Conservation (phyloP, 2,329 filamentous ascomycete species). For the Colletotrichum spaethianum region DNA sequence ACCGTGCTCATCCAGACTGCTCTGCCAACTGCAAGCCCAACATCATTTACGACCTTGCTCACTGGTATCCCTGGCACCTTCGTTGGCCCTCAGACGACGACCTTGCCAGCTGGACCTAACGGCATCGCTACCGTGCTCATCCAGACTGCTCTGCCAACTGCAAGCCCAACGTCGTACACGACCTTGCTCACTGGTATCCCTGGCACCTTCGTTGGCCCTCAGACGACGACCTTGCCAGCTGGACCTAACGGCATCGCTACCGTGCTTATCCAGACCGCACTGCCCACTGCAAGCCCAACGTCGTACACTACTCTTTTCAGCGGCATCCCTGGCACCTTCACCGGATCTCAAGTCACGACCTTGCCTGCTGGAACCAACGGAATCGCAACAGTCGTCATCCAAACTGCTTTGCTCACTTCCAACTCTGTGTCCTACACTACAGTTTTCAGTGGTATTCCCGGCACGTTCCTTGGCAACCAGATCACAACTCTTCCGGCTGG, state of each 20-base stretch:
- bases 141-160: constrained; percentile 6
- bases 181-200: constrained; percentile 12
- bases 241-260: constrained; percentile 20
- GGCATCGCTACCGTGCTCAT: constrained; percentile 16
- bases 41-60: constrained; percentile 2
- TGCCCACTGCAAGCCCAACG: neutral
- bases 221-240: constrained; percentile 5
- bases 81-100: neutral
- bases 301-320: constrained; percentile 13
- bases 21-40: neutral
- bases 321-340: constrained; percentile 1
- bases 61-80: constrained; percentile 21
- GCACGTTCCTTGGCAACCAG: constrained; percentile 4
- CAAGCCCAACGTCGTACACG: neutral
- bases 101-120: neutral
- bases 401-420: constrained; percentile 8
- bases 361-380: constrained; percentile 13
- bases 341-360: neutral
- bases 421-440: constrained; percentile 4
- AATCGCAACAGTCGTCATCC: constrained; percentile 13
- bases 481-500: neutral
- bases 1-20: constrained; percentile 21
- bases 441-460: neutral
- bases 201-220: constrained; percentile 6
- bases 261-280: constrained; percentile 10